Evolutionary conservation across 1,284 basidiomycete genomes (phyloP).

Genomic region (Uromyces viciae-fabae): DNA sequence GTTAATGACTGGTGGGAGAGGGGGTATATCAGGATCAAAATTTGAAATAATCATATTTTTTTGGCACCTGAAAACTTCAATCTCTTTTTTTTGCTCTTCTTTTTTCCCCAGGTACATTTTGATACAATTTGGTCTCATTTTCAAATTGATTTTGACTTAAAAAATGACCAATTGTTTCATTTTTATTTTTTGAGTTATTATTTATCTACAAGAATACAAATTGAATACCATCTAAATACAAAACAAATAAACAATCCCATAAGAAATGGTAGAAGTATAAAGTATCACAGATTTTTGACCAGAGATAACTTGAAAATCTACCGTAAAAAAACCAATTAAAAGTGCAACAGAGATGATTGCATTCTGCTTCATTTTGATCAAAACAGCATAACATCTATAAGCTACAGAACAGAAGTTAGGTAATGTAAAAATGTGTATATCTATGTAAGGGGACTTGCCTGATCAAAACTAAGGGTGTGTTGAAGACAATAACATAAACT

Average conservation of each 20-base stretch:
- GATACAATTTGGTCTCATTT: background rate
- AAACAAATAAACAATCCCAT: too few species aligned
- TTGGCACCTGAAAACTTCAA: background rate
- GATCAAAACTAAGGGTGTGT: slow-evolving; percentile 69
- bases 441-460: slow-evolving; percentile 59
- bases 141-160: background rate
- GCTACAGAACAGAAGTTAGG: slow-evolving; percentile 18
- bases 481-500: slow-evolving; percentile 71
- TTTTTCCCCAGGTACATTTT: background rate
- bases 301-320: slow-evolving; percentile 65
- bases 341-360: slow-evolving; percentile 63
- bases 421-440: background rate
- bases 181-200: background rate
- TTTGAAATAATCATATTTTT: background rate
- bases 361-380: slow-evolving; percentile 54
- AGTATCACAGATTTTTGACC: slow-evolving; percentile 56
- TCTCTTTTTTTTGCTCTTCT: background rate
- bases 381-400: slow-evolving; percentile 4
- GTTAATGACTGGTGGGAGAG: background rate
- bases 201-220: background rate
- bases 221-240: background rate
- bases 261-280: too few species aligned
- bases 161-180: background rate
- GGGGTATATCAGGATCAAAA: background rate
- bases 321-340: slow-evolving; percentile 71